A percentile compares a stretch with the other conserved stretches of the same genome.
Conservation (phyloP, 2,329 filamentous ascomycete genomes). For the Calonectria honghensis region DNA sequence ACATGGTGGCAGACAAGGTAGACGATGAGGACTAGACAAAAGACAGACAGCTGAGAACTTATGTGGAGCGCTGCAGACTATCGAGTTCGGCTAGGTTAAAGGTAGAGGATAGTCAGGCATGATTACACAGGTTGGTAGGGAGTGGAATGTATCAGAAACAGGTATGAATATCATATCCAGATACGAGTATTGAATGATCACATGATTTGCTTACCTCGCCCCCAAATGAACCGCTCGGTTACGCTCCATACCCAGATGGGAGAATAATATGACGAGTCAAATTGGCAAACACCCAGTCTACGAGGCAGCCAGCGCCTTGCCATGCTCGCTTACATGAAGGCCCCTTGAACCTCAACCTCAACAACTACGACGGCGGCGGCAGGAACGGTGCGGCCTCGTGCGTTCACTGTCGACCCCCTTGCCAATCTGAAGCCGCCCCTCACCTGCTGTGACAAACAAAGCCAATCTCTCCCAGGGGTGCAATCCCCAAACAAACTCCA, state of each 20-base stretch:
- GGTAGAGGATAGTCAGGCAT: conserved; percentile 18
- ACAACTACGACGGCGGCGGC: conserved; percentile 17
- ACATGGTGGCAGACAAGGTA: conserved; percentile 71
- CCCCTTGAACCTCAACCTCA: conserved; percentile 24
- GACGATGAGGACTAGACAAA: conserved; percentile 68
- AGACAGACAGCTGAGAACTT: not conserved
- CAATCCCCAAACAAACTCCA: conserved; percentile 25
- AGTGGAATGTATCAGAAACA: conserved; percentile 32
- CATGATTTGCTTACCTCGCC: conserved; percentile 41
- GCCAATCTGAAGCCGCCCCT: conserved; percentile 3
- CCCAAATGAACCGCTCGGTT: conserved; percentile 34
- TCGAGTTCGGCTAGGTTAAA: conserved; percentile 21
- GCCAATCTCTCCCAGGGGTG: conserved; percentile 10
- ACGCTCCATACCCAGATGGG: conserved; percentile 30
- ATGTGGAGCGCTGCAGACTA: conserved; percentile 20
- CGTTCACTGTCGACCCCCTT: conserved; percentile 1
- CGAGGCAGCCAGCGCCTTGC: conserved; percentile 9
- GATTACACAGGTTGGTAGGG: conserved; percentile 25
- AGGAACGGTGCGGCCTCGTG: not conserved
- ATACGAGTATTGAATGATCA: conserved; percentile 46
- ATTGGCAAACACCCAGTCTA: conserved; percentile 10
- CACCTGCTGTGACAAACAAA: not conserved
- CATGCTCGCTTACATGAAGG: conserved; percentile 30
- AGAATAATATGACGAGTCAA: conserved; percentile 45
- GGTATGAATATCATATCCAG: conserved; percentile 47